Conservation (phyloP, 2,329 filamentous ascomycete genomes). For the Talaromyces sp. region DNA sequence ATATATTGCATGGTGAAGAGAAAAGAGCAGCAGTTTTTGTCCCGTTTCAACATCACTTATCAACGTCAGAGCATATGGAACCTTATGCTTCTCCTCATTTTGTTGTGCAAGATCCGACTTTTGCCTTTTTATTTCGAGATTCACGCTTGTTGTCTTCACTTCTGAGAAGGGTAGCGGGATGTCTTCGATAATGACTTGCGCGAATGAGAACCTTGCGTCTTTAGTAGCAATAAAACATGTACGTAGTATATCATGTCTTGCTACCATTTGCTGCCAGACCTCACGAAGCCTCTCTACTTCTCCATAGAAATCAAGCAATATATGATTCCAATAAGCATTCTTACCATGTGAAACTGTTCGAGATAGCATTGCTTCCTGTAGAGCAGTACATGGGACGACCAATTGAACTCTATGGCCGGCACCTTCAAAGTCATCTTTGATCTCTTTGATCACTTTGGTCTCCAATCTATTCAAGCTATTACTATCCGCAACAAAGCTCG, state of each 20-base stretch:
- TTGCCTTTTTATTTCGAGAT: conserved; percentile 49
- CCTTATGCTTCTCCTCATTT: conserved; percentile 24
- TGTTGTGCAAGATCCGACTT: conserved; percentile 25
- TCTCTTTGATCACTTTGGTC: conserved; percentile 27
- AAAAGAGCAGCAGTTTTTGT: conserved; percentile 39
- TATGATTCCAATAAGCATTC: conserved; percentile 68
- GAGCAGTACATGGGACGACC: conserved; percentile 76
- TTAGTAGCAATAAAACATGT: conserved; percentile 71
- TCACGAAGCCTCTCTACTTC: conserved; percentile 50
- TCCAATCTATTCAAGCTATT: conserved; percentile 21
- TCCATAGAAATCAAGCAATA: conserved; percentile 59
- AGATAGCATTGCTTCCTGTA: conserved; percentile 85
- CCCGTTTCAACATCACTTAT: conserved; percentile 21
- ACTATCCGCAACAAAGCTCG: background rate
- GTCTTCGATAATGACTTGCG: conserved; percentile 64
- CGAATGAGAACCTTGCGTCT: conserved; percentile 59
- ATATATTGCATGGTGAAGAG: conserved; percentile 79
- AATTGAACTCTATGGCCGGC: conserved; percentile 43
- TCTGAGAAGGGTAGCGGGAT: conserved; percentile 45
- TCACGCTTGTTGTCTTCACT: conserved; percentile 42
- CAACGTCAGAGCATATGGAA: conserved; percentile 30
- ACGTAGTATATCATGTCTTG: conserved; percentile 71
- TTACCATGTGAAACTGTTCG: conserved; percentile 45
- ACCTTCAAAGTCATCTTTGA: conserved; percentile 34
- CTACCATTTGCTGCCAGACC: conserved; percentile 62